Conservation (phyloP, 148 eudicot species). For the Silene latifolia region DNA sequence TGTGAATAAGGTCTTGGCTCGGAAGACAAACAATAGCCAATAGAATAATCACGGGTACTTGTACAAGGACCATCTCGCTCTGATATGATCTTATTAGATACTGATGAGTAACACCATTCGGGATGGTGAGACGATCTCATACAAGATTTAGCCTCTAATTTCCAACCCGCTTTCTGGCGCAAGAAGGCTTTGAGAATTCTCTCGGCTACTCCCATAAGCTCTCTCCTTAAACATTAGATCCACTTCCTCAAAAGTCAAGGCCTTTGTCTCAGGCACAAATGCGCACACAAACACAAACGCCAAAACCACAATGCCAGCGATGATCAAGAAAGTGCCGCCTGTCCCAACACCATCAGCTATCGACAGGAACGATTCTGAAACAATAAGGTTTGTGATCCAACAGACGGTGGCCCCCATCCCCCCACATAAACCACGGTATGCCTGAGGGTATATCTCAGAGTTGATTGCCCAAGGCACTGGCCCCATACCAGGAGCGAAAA, state of each 20-base stretch:
- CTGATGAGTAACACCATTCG: background rate
- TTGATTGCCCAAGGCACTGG: conserved; percentile 92
- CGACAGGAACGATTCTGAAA: conserved; percentile 63
- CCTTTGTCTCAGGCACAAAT: conserved; percentile 81
- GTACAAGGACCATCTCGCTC: too few relatives aligned
- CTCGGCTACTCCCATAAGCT: conserved; percentile 47
- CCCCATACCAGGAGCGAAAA: conserved; percentile 96
- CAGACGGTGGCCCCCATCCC: conserved; percentile 90
- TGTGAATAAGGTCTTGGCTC: background rate
- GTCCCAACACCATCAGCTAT: conserved; percentile 55
- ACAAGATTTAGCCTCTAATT: conserved; percentile 2
- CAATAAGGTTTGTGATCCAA: conserved; percentile 80
- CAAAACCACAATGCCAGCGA: conserved; percentile 53
- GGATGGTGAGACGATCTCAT: background rate
- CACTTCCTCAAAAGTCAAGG: conserved; percentile 78
- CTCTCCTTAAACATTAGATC: conserved; percentile 63
- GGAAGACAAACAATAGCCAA: background rate
- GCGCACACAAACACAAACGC: conserved; percentile 55
- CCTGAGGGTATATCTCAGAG: conserved; percentile 84
- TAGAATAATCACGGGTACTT: background rate
- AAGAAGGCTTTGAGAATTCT: conserved; percentile 37
- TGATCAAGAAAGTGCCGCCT: conserved; percentile 63
- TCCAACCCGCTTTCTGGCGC: conserved; percentile 22
- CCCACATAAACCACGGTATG: conserved; percentile 77
- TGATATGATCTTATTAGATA: too few relatives aligned